These are phyloP conservation scores for Lycium ferocissimum DNA, from an alignment of 257 asterid genomes.

Conservation along the genomic window DNA sequence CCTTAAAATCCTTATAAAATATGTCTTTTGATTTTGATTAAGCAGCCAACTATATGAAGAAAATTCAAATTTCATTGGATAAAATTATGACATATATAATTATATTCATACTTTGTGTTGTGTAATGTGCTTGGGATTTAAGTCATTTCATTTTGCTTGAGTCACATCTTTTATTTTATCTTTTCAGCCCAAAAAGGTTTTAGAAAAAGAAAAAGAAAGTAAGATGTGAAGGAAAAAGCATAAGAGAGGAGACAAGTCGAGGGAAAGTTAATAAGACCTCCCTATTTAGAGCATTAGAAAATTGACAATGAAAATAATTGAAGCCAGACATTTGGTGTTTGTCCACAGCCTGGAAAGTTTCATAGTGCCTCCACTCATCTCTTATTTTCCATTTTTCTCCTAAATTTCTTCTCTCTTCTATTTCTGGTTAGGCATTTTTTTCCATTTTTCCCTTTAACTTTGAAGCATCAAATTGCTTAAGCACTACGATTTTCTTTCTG, in stretches of 20 bases:
- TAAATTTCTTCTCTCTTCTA: background rate
- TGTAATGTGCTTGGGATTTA: background rate
- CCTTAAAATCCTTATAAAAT: background rate
- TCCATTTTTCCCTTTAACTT: background rate
- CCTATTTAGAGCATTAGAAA: conserved; percentile 1
- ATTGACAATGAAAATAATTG: conserved; percentile 24
- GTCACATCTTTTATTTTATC: background rate
- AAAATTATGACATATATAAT: background rate
- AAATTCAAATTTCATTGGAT: background rate
- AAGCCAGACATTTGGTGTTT: conserved; percentile 1
- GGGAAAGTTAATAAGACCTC: background rate
- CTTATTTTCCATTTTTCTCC: background rate
- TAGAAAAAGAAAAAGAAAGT: background rate
- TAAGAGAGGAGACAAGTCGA: background rate
- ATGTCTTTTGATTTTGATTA: background rate
- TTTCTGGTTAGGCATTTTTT: background rate
- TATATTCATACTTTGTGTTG: background rate
- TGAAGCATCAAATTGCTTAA: background rate
- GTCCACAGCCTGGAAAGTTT: conserved; percentile 24
- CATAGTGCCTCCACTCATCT: background rate
- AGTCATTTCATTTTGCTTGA: background rate
- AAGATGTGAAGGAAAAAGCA: conserved; percentile 19
- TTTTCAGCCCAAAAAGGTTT: background rate
- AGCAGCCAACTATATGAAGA: no score
- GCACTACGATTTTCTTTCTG: background rate